Evolutionary conservation across 23 red algal species (phyloP).

Genomic region (Agarophyton chilense): DNA sequence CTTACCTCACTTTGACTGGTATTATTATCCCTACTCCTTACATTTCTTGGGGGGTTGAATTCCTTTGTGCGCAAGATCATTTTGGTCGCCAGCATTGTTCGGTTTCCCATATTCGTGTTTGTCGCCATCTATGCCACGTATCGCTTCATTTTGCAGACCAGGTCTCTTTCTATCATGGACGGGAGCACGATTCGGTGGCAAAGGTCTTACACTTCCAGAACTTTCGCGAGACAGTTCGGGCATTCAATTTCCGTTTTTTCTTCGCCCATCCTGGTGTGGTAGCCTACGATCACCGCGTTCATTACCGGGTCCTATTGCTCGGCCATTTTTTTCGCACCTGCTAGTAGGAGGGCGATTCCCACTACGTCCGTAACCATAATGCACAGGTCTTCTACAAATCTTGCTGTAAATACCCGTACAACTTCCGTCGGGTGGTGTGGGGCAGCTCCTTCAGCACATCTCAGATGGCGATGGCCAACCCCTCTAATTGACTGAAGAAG

Average conservation of each 20-base stretch:
- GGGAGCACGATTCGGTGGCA: not conserved
- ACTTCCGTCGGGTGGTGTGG: conserved; percentile 45
- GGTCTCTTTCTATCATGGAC: not conserved
- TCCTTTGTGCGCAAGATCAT: too few species aligned
- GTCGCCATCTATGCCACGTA: not conserved
- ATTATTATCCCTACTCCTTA: not conserved
- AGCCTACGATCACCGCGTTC: not conserved
- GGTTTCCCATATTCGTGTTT: not conserved
- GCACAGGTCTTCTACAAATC: not conserved
- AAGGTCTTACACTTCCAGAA: not conserved
- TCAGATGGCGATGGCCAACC: conserved; percentile 52
- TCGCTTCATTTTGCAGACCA: not conserved
- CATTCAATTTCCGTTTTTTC: not conserved
- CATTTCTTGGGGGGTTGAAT: not conserved
- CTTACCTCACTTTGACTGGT: not conserved
- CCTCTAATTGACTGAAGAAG: conserved; percentile 24
- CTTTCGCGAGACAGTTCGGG: not conserved
- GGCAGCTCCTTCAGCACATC: conserved; percentile 42
- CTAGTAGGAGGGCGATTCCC: not conserved
- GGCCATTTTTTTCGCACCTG: not conserved
- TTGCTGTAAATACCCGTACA: conserved; percentile 56
- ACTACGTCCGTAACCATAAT: conserved; percentile 5
- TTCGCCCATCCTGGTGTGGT: not conserved
- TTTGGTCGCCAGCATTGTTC: too few species aligned
- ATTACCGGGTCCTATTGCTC: not conserved